phyloP scores from a whole-genome alignment of 2,329 filamentous ascomycete genomes.

The Paracoccidioides brasiliensis region DNA sequence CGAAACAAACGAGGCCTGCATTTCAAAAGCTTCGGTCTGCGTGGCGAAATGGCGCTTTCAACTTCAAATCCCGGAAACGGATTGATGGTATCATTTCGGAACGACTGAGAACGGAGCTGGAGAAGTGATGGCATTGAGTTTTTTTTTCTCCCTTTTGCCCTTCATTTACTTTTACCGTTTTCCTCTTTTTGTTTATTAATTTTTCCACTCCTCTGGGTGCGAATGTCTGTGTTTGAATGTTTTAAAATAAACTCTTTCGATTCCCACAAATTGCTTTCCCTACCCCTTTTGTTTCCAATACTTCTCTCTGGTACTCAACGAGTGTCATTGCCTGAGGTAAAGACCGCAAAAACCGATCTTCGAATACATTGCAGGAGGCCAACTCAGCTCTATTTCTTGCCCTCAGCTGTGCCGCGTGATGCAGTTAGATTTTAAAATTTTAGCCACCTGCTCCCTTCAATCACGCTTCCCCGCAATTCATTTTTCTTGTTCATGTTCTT shows the following conservation, averaged over 20 bases:
- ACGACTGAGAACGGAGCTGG: constrained; percentile 40
- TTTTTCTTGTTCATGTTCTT: not conserved
- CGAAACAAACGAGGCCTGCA: constrained; percentile 26
- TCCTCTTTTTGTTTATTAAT: not conserved
- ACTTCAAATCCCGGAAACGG: constrained; percentile 45
- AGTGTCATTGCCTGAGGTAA: not conserved
- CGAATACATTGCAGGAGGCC: not conserved
- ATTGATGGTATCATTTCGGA: constrained; percentile 40
- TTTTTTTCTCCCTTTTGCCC: constrained; percentile 8
- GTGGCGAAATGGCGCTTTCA: constrained; percentile 42
- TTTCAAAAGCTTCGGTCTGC: constrained; percentile 41
- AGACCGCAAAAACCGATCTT: not conserved
- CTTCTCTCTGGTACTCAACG: not conserved
- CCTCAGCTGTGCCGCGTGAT: not conserved
- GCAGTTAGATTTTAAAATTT: too few relatives aligned
- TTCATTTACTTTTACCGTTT: constrained; percentile 3
- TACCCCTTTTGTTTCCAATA: not conserved
- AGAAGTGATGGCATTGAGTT: constrained; percentile 21
- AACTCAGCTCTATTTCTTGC: not conserved
- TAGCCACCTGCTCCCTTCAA: too few relatives aligned
- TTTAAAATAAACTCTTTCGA: not conserved
- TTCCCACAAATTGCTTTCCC: not conserved
- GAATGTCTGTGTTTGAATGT: not conserved
- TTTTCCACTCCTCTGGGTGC: not conserved
- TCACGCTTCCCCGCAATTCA: too few relatives aligned